Evolutionary conservation across 2,329 filamentous ascomycete genomes (phyloP).

Genomic region (Aspergillus sclerotialis): DNA sequence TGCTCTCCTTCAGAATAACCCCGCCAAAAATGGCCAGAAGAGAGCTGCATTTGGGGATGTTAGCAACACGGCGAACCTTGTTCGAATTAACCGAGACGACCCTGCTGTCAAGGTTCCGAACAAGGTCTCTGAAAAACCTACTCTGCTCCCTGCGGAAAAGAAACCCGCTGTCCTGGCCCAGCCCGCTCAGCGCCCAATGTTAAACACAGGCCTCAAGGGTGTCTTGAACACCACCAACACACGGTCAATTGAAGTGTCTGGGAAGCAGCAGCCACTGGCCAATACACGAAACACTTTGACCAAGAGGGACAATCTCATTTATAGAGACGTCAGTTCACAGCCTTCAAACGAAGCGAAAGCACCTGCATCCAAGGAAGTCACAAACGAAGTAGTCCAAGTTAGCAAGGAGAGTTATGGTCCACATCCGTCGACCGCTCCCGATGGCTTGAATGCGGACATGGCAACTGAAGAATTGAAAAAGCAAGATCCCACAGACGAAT

Average conservation of each 20-base stretch:
- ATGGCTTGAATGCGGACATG: constrained; percentile 7
- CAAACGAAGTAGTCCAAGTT: constrained; percentile 13
- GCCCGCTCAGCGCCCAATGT: constrained; percentile 56
- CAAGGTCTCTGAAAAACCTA: constrained; percentile 23
- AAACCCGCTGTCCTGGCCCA: constrained; percentile 45
- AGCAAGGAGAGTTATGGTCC: constrained; percentile 9
- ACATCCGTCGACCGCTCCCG: constrained; percentile 7
- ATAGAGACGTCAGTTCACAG: constrained; percentile 45
- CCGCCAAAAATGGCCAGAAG: constrained; percentile 61
- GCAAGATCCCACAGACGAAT: constrained; percentile 11
- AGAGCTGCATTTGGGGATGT: constrained; percentile 76
- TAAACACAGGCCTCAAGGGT: constrained; percentile 32
- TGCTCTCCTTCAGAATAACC: constrained; percentile 45
- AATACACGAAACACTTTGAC: constrained; percentile 41
- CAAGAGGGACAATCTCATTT: constrained; percentile 49
- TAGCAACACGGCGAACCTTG: constrained; percentile 55
- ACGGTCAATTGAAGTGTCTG: constrained; percentile 25
- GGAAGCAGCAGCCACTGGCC: constrained; percentile 27
- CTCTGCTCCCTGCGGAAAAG: constrained; percentile 23
- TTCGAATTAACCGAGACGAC: constrained; percentile 49
- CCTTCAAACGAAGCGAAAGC: constrained; percentile 26
- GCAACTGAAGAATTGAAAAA: constrained; percentile 7
- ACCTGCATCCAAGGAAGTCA: constrained; percentile 24
- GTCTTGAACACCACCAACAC: constrained; percentile 25
- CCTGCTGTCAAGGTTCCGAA: constrained; percentile 43